Percentiles rank a stretch among this genome's conserved stretches.
These are phyloP conservation scores for Phoenix dactylifera DNA, from an alignment of 176 grass and related monocot genomes.

Conservation along the genomic window DNA sequence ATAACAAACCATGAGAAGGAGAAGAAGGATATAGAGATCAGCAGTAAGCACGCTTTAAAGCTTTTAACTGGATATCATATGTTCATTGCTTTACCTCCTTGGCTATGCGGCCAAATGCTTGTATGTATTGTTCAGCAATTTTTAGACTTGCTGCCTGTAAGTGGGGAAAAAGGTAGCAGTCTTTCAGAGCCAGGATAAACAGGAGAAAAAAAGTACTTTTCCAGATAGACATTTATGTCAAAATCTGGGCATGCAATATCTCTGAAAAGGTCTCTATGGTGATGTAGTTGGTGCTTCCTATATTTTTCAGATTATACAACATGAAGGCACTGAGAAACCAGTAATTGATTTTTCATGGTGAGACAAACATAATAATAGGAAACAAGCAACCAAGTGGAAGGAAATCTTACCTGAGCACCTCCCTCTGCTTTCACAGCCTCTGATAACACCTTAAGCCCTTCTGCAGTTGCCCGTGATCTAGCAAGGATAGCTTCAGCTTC, in stretches of 20 bases:
- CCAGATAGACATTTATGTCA: too few relatives aligned
- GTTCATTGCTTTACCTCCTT: conserved; percentile 43
- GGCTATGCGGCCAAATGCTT: conserved; percentile 55
- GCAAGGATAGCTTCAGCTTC: conserved; percentile 82
- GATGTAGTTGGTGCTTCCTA: too few relatives aligned
- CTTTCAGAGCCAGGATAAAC: too few relatives aligned
- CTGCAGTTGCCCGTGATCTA: conserved; percentile 67
- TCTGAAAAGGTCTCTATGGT: too few relatives aligned
- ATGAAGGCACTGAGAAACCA: too few relatives aligned
- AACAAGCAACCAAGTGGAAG: background rate
- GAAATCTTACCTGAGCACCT: conserved; percentile 56
- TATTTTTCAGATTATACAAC: too few relatives aligned
- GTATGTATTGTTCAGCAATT: conserved; percentile 85
- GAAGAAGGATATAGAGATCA: background rate
- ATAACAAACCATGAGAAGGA: background rate
- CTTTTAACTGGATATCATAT: background rate
- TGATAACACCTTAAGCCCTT: conserved; percentile 63
- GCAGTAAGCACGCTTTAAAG: background rate
- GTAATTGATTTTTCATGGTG: too few relatives aligned
- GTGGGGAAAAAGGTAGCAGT: background rate
- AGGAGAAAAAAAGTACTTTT: too few relatives aligned
- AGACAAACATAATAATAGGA: background rate
- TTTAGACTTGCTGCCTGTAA: conserved; percentile 66
- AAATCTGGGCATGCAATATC: too few relatives aligned
- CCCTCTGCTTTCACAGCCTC: conserved; percentile 60